Evolutionary conservation across 2,329 filamentous ascomycete genomes (phyloP).

Genomic region (Colletotrichum tofieldiae): DNA sequence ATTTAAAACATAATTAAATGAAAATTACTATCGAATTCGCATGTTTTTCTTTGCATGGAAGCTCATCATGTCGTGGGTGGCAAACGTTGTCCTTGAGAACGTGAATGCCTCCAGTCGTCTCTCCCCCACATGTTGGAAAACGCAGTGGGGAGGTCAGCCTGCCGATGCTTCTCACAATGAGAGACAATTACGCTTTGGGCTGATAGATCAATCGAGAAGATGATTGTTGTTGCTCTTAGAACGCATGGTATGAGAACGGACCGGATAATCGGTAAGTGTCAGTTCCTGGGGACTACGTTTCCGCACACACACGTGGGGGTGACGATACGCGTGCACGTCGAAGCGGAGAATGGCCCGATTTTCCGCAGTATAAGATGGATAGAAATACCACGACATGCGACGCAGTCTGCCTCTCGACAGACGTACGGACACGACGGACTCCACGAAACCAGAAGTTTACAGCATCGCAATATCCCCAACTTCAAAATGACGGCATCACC

Average conservation of each 20-base stretch:
- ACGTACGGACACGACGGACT: not conserved
- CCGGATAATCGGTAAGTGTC: not conserved
- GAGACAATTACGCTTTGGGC: not conserved
- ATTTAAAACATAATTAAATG: too few species aligned
- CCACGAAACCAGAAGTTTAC: not conserved
- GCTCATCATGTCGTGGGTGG: too few species aligned
- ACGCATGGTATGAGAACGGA: too few species aligned
- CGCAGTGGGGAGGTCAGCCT: not conserved
- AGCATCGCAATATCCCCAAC: not conserved
- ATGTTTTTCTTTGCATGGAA: not conserved
- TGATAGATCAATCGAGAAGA: not conserved
- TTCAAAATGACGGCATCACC: constrained; percentile 24
- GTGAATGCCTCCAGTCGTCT: too few species aligned
- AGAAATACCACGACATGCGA: constrained; percentile 4
- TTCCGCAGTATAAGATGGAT: constrained; percentile 16
- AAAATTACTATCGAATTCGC: not conserved
- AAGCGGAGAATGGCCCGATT: constrained; percentile 14
- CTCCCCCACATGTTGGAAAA: not conserved
- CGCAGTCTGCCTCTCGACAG: not conserved
- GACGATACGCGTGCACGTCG: not conserved
- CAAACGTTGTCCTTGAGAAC: too few species aligned
- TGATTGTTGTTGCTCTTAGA: not conserved
- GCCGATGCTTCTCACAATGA: not conserved
- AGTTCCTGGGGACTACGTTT: not conserved
- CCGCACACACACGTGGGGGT: not conserved